phyloP scores from a whole-genome alignment of 2,329 filamentous ascomycete genomes.

The Akanthomyces uredinophilus region DNA sequence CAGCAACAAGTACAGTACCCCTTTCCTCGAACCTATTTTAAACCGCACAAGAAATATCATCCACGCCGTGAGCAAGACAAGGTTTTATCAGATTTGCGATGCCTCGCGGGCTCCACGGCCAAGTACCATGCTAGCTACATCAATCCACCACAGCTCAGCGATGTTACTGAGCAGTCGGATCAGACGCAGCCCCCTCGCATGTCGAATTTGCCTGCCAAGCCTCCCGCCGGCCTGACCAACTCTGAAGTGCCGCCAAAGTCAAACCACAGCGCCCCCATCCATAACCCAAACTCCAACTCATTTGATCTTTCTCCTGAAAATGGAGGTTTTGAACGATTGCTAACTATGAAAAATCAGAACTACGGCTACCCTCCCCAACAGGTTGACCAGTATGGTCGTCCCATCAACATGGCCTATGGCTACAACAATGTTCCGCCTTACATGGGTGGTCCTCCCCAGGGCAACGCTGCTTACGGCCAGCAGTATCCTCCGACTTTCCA shows the following conservation, averaged over 20 bases:
- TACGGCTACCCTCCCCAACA: slow-evolving; percentile 48
- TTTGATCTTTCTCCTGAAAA: slow-evolving; percentile 64
- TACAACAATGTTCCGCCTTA: slow-evolving; percentile 46
- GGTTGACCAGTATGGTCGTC: slow-evolving; percentile 35
- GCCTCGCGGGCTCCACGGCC: not conserved
- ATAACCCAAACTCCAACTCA: slow-evolving; percentile 29
- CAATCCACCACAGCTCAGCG: slow-evolving; percentile 5
- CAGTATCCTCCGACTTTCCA: slow-evolving; percentile 37
- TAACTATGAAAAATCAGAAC: slow-evolving; percentile 65
- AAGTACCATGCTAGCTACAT: slow-evolving; percentile 7
- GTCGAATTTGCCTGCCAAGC: not conserved
- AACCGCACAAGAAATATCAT: slow-evolving; percentile 7
- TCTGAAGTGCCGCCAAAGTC: slow-evolving; percentile 8
- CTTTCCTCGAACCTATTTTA: slow-evolving; percentile 25
- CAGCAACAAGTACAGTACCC: slow-evolving; percentile 57
- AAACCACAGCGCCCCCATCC: slow-evolving; percentile 13
- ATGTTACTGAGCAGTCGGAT: slow-evolving; percentile 5
- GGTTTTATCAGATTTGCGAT: slow-evolving; percentile 11
- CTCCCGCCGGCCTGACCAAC: not conserved
- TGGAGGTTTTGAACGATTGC: slow-evolving; percentile 66
- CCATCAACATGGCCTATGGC: slow-evolving; percentile 36
- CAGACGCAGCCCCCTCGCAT: not conserved
- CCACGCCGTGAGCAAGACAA: slow-evolving; percentile 14
- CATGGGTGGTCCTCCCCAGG: slow-evolving; percentile 36
- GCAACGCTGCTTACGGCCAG: slow-evolving; percentile 45